Base-by-base conservation (phyloP, 768 basidiomycete genomes). In the Cyclocybe cylindracea region DNA sequence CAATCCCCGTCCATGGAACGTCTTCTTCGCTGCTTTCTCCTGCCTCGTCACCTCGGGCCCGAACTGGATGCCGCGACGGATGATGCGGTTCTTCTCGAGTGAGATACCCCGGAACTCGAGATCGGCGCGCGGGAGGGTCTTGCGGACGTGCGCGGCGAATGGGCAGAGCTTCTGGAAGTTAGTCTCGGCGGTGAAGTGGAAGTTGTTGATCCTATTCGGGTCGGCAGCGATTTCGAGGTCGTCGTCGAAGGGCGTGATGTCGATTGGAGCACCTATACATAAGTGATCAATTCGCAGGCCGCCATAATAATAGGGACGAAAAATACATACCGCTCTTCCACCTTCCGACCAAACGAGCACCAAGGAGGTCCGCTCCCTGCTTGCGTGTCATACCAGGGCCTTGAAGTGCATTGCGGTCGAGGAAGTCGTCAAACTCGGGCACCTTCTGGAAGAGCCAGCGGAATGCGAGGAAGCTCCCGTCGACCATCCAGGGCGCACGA, bases 401-500 rank as follows among this genome's bases (percentile, higher is more conserved):
- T 10, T 63, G 59, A 24, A 78, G 56, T 9, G 78, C 71, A 56
- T 80, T 71, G 40, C 69, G 58, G 11, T 54, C 55, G 33, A 79
- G 61, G 66, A 77, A 80, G 14, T 73, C 60, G 61, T 79, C 60
- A 61, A 79, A 82, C 52, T 82, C 78, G 1, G 76, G 78, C 8
- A 81, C 76, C 19, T 68, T 61, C 61, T 82, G 80, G 66, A 75
- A 68, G 7, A 82, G 70, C 46, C 78, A 73, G 39, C 80, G 70
- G 70, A 80, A 81, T 8, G 68, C 74, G 35, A 82, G 69, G 67
- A 80, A 80, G 44, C 78, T 78, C 10, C 79, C 80, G 49, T 81
- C 78, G 19, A 67, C 66, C 7, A 70, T 68, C 78, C 80, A 82
- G 2, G 58, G 51, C 1, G 73, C 73, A 7, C 76, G 64, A 7